Percentiles rank a stretch among this genome's conserved stretches.
phyloP scores from a whole-genome alignment of 495 filamentous ascomycete genomes.

The Lasiosphaeria miniovina region DNA sequence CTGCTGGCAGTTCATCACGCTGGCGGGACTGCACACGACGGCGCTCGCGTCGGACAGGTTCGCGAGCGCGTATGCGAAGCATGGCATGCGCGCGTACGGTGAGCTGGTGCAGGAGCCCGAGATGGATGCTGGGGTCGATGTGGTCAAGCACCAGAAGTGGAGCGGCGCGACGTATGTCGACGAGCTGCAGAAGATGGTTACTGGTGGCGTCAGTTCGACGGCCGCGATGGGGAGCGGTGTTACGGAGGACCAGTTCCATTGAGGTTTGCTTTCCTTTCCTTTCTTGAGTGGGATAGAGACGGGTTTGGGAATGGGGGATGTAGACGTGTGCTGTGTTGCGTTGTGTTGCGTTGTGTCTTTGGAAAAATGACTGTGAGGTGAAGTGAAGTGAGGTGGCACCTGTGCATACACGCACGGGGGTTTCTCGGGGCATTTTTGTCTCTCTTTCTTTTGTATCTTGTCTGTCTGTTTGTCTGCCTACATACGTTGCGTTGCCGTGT shows the following conservation, averaged over 20 bases:
- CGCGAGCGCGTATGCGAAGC: conserved; percentile 71
- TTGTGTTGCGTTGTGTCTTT: too few relatives aligned
- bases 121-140: conserved; percentile 85
- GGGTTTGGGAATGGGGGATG: too few relatives aligned
- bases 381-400: too few relatives aligned
- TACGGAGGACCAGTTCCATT: conserved; percentile 92
- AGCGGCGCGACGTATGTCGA: conserved; percentile 91
- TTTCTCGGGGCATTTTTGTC: too few relatives aligned
- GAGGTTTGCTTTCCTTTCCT: neutral
- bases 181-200: conserved; percentile 94
- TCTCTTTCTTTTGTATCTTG: too few relatives aligned
- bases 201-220: conserved; percentile 84
- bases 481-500: too few relatives aligned
- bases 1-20: conserved; percentile 99
- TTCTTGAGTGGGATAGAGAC: too few relatives aligned
- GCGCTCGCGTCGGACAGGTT: conserved; percentile 88
- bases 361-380: too few relatives aligned
- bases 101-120: conserved; percentile 97
- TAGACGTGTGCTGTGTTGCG: too few relatives aligned
- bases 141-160: conserved; percentile 99
- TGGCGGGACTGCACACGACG: conserved; percentile 94
- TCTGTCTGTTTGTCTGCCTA: too few relatives aligned
- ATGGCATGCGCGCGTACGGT: conserved; percentile 95
- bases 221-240: conserved; percentile 97
- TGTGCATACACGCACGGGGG: too few relatives aligned